Conservation (phyloP, 805 yeast genomes). For the Candida berthetii region DNA sequence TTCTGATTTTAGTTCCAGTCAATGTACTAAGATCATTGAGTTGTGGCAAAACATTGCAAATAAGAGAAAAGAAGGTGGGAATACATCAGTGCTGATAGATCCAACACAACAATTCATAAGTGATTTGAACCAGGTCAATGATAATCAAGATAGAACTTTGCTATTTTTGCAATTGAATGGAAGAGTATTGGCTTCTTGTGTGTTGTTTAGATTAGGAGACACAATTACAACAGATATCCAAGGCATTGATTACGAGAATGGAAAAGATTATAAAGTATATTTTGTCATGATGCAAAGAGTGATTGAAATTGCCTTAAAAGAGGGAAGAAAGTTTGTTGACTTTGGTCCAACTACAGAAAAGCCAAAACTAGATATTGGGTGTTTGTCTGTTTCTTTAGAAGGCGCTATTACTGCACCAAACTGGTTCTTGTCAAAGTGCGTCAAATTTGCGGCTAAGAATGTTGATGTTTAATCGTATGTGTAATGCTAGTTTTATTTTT, state of each 20-base stretch:
- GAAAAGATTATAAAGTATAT: constrained; percentile 33
- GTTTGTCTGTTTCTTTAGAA: constrained; percentile 27
- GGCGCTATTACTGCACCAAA: constrained; percentile 30
- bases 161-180: constrained; percentile 31
- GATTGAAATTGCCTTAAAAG: constrained; percentile 30
- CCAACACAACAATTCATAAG: constrained; percentile 26
- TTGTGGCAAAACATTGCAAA: constrained; percentile 35
- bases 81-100: constrained; percentile 28
- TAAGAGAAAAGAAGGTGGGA: constrained; percentile 28
- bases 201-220: constrained; percentile 34
- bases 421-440: constrained; percentile 13
- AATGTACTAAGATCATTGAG: constrained; percentile 24
- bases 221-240: constrained; percentile 39
- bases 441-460: constrained; percentile 2
- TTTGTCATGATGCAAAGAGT: constrained; percentile 43
- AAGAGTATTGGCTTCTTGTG: constrained; percentile 32
- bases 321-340: constrained; percentile 32
- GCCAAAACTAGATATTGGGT: constrained; percentile 35
- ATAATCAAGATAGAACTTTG: constrained; percentile 23
- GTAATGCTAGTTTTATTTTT: too few relatives aligned
- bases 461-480: background rate
- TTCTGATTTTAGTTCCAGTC: constrained; percentile 22
- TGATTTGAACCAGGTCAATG: constrained; percentile 21
- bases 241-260: constrained; percentile 33
- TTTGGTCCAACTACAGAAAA: constrained; percentile 40